Evolutionary conservation across 495 filamentous ascomycete species (phyloP).

Genomic region (Neurospora discreta): DNA sequence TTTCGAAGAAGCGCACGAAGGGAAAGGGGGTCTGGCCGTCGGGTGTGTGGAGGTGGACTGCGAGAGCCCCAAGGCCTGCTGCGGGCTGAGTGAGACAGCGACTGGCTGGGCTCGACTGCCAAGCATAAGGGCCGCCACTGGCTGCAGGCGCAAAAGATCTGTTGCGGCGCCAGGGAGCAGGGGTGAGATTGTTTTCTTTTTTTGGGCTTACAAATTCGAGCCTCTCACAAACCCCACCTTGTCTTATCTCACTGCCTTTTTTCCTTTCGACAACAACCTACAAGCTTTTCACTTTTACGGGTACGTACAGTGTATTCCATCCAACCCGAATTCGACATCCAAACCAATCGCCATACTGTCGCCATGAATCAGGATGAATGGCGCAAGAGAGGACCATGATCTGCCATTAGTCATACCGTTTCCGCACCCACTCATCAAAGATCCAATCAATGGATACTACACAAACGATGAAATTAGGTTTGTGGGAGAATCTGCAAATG

Average conservation of each 20-base stretch:
- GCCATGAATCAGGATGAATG: background rate
- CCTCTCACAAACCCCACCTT: background rate
- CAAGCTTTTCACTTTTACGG: background rate
- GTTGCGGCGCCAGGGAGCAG: background rate
- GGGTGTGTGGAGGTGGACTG: too few species aligned
- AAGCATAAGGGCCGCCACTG: background rate
- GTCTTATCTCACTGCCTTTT: background rate
- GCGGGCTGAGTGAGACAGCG: background rate
- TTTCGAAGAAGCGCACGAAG: too few species aligned
- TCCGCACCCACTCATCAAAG: background rate
- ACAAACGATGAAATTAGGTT: background rate
- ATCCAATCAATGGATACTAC: background rate
- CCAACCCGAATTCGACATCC: background rate
- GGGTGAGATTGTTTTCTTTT: background rate
- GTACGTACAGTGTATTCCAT: background rate
- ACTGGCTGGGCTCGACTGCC: background rate
- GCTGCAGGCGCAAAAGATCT: background rate
- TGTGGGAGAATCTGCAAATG: background rate
- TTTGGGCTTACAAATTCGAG: background rate
- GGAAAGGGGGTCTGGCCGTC: too few species aligned
- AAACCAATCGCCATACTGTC: background rate
- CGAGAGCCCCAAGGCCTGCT: too few species aligned
- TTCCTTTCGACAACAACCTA: too few species aligned
- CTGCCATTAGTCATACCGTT: background rate
- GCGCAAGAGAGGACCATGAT: background rate